Conservation (phyloP, 495 filamentous ascomycete genomes). For the Echria macrotheca region DNA sequence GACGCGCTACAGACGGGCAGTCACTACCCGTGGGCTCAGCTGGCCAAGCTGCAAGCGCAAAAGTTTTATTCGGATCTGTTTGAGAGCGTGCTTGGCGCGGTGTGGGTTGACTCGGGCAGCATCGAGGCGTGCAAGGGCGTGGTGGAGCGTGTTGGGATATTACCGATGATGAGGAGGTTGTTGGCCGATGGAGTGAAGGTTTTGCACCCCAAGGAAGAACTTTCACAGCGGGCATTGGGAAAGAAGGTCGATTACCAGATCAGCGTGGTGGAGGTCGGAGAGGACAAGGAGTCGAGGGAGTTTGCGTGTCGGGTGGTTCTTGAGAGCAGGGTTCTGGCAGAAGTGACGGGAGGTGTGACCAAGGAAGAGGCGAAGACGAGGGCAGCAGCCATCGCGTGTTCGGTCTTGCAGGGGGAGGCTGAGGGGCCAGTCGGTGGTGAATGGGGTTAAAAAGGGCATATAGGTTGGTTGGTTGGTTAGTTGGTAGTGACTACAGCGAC, state of each 20-base stretch:
- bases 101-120: conserved; percentile 76
- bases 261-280: conserved; percentile 3
- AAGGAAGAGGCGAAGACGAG: conserved; percentile 52
- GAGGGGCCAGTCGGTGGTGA: neutral
- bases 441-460: too few relatives aligned
- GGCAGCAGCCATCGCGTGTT: conserved; percentile 49
- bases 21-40: conserved; percentile 69
- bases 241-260: conserved; percentile 41
- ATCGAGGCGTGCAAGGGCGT: conserved; percentile 52
- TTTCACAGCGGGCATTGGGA: conserved; percentile 54
- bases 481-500: too few relatives aligned
- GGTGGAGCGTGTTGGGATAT: conserved; percentile 57
- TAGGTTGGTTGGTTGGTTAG: too few relatives aligned
- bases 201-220: conserved; percentile 69
- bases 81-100: conserved; percentile 75
- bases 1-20: conserved; percentile 33
- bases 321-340: conserved; percentile 41
- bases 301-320: conserved; percentile 48
- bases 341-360: conserved; percentile 41
- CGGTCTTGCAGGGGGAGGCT: conserved; percentile 14
- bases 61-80: conserved; percentile 88
- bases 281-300: conserved; percentile 22
- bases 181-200: conserved; percentile 54
- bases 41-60: conserved; percentile 58
- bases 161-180: conserved; percentile 57